Evolutionary conservation across 495 filamentous ascomycete species (phyloP).

Genomic region (Xylaria scruposa): DNA sequence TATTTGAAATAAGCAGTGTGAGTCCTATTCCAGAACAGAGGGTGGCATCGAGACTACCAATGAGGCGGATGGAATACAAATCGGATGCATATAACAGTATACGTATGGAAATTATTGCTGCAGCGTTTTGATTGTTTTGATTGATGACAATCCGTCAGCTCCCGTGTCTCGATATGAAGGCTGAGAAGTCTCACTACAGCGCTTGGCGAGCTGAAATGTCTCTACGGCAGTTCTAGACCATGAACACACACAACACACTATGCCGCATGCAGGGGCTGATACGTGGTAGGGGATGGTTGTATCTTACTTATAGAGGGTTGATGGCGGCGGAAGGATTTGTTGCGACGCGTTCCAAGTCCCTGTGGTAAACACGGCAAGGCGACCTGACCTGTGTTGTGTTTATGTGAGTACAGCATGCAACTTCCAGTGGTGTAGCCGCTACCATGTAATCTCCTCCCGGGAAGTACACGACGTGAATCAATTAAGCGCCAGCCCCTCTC

Average conservation of each 20-base stretch:
- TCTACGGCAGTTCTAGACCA: conserved; percentile 9
- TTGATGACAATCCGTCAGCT: conserved; percentile 9
- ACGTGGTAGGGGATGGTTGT: conserved; percentile 5
- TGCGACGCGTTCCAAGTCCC: conserved; percentile 17
- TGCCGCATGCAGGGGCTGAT: conserved; percentile 7
- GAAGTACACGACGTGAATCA: neutral
- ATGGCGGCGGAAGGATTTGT: conserved; percentile 8
- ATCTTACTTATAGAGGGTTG: neutral
- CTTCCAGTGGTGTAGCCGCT: neutral
- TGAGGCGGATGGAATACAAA: conserved; percentile 15
- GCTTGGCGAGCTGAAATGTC: conserved; percentile 16
- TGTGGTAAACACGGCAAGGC: neutral
- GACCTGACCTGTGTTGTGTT: neutral
- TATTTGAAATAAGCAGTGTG: conserved; percentile 4
- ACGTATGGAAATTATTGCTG: neutral
- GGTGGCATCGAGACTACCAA: neutral
- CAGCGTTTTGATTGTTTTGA: neutral
- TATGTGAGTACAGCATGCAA: neutral
- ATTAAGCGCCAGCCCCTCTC: conserved; percentile 7
- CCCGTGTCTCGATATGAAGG: conserved; percentile 9
- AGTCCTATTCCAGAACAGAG: neutral
- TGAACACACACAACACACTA: neutral
- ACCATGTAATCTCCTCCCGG: neutral
- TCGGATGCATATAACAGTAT: neutral
- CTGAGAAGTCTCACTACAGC: conserved; percentile 15